Percentiles rank a stretch among this genome's conserved stretches.
These are phyloP conservation scores for Metschnikowia similis DNA, from an alignment of 805 yeast genomes.

Conservation along the genomic window DNA sequence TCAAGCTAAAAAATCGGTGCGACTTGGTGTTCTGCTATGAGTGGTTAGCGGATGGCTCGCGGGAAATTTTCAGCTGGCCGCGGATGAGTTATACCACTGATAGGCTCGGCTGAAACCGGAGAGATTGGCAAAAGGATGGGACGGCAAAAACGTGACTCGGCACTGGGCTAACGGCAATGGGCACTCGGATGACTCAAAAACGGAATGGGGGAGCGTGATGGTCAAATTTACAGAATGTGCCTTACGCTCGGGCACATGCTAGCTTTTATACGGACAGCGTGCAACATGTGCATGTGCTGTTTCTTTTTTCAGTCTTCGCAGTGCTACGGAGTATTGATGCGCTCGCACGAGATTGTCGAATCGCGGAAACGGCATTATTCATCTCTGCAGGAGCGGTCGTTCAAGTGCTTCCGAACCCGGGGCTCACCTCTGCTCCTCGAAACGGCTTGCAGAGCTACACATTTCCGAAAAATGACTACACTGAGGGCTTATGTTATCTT, in stretches of 20 bases:
- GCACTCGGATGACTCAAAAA: background rate
- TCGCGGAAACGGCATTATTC: slow-evolving; percentile 12
- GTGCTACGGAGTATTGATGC: background rate
- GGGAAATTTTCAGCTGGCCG: slow-evolving; percentile 1
- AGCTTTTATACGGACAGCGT: slow-evolving; percentile 1
- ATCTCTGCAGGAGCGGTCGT: slow-evolving; percentile 12
- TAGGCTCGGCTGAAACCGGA: background rate
- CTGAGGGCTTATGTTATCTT: background rate
- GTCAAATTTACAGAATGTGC: background rate
- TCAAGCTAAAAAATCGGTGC: slow-evolving; percentile 1
- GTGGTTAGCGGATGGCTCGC: background rate
- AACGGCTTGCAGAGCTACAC: too few species aligned
- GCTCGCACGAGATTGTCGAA: slow-evolving; percentile 8
- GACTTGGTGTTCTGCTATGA: background rate
- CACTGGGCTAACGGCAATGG: background rate
- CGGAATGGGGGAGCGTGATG: too few species aligned
- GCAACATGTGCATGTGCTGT: background rate
- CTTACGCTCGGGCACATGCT: background rate
- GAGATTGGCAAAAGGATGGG: background rate
- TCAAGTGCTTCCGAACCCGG: slow-evolving; percentile 5
- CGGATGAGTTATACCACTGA: background rate
- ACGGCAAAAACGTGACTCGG: background rate
- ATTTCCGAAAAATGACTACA: background rate
- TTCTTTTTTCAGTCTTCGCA: slow-evolving; percentile 1
- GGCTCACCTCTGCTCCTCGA: background rate